Conservation (phyloP, 1,284 basidiomycete genomes). For the Ustilago esculenta region DNA sequence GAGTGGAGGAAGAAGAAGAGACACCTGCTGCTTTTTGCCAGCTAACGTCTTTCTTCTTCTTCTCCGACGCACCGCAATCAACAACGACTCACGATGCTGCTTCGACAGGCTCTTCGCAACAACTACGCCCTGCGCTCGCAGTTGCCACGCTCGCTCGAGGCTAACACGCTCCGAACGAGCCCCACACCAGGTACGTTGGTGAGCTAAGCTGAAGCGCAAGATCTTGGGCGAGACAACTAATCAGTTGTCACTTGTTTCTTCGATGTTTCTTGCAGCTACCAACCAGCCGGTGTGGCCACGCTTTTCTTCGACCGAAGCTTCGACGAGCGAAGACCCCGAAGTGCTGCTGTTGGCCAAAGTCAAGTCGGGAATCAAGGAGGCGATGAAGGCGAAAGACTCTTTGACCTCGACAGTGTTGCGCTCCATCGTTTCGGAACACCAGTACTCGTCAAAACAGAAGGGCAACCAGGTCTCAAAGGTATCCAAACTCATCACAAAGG, state of each 20-base stretch:
- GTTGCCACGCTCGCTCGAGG: conserved; percentile 31
- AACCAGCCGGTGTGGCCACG: conserved; percentile 19
- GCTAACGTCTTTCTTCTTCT: too few species aligned
- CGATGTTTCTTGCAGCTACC: neutral
- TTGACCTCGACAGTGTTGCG: conserved; percentile 51
- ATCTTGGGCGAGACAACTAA: neutral
- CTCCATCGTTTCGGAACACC: conserved; percentile 53
- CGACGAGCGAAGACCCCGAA: conserved; percentile 32
- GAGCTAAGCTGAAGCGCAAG: neutral
- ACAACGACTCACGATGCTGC: conserved; percentile 27
- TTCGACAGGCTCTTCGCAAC: conserved; percentile 35
- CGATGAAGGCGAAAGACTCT: conserved; percentile 56
- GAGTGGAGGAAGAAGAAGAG: conserved; percentile 33
- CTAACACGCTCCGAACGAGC: conserved; percentile 9
- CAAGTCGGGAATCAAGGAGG: conserved; percentile 54
- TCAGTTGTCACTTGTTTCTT: neutral
- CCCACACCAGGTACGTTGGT: conserved; percentile 14
- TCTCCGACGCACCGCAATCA: too few species aligned
- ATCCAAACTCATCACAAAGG: conserved; percentile 49
- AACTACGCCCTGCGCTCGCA: conserved; percentile 31
- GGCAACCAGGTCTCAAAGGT: conserved; percentile 41
- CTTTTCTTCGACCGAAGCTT: conserved; percentile 26
- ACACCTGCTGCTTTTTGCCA: too few species aligned
- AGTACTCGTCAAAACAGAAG: conserved; percentile 52
- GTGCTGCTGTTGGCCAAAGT: conserved; percentile 38